phyloP scores from a whole-genome alignment of 2,329 filamentous ascomycete species.

The Diplodia corticola region DNA sequence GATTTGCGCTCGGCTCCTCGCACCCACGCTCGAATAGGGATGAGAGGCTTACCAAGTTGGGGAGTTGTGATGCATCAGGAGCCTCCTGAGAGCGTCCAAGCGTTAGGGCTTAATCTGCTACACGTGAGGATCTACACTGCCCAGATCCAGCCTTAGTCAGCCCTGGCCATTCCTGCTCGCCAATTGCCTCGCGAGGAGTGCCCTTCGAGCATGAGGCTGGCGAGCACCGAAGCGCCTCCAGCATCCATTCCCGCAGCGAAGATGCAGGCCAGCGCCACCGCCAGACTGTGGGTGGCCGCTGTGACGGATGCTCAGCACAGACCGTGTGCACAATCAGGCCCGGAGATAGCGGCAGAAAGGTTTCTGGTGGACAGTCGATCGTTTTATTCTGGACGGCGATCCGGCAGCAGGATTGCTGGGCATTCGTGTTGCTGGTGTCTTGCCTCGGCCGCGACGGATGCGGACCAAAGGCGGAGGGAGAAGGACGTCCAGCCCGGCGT shows the following conservation, averaged over 20 bases:
- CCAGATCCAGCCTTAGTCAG: not conserved
- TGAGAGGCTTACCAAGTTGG: conserved; percentile 1
- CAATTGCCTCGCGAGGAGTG: not conserved
- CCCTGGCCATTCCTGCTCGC: not conserved
- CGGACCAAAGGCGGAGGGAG: not conserved
- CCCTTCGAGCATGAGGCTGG: not conserved
- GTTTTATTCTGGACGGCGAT: not conserved
- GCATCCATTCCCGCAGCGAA: not conserved
- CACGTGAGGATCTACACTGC: conserved; percentile 9
- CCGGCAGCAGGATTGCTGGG: not conserved
- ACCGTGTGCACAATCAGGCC: not conserved
- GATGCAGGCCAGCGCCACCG: not conserved
- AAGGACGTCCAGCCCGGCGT: not conserved
- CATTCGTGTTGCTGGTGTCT: not conserved
- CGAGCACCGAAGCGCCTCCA: not conserved
- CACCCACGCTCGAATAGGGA: conserved; percentile 8
- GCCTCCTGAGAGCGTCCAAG: not conserved
- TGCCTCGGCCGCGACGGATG: not conserved
- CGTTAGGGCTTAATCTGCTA: not conserved
- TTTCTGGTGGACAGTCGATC: not conserved
- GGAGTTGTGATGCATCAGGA: not conserved
- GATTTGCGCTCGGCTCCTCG: not conserved
- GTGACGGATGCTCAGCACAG: not conserved
- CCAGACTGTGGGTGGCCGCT: not conserved
- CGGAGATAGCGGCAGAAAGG: not conserved